phyloP scores from a whole-genome alignment of 345 rosid species.

The Gynandropsis gynandra region DNA sequence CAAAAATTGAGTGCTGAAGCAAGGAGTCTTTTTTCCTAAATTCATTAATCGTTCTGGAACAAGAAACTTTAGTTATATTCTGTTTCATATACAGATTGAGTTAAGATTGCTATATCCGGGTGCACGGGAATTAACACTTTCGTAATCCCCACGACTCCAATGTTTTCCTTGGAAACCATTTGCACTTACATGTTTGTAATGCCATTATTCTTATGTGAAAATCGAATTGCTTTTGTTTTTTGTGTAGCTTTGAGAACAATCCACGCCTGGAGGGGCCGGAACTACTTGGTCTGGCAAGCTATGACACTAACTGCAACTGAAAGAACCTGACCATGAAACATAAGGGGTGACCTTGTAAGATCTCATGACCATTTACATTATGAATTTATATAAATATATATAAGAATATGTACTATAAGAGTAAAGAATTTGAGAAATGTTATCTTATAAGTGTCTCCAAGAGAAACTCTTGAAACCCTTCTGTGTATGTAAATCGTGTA shows the following conservation, averaged over 20 bases:
- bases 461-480: too few relatives aligned
- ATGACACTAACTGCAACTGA: slow-evolving; percentile 80
- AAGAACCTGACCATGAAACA: slow-evolving; percentile 7
- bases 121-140: too few relatives aligned
- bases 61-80: too few relatives aligned
- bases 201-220: too few relatives aligned
- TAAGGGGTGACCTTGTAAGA: slow-evolving; percentile 31
- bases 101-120: too few relatives aligned
- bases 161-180: too few relatives aligned
- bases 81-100: too few relatives aligned
- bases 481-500: too few relatives aligned
- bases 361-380: slow-evolving; percentile 27
- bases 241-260: slow-evolving; percentile 78
- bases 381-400: slow-evolving; percentile 3
- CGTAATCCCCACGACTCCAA: too few relatives aligned
- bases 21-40: neutral
- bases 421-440: neutral
- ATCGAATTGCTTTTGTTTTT: neutral
- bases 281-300: slow-evolving; percentile 79
- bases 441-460: neutral
- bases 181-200: too few relatives aligned
- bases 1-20: neutral
- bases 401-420: slow-evolving; percentile 15
- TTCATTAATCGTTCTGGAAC: too few relatives aligned
- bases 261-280: slow-evolving; percentile 91